Base-by-base conservation (phyloP, 495 filamentous ascomycete genomes). In the Podospora pseudopauciseta region DNA sequence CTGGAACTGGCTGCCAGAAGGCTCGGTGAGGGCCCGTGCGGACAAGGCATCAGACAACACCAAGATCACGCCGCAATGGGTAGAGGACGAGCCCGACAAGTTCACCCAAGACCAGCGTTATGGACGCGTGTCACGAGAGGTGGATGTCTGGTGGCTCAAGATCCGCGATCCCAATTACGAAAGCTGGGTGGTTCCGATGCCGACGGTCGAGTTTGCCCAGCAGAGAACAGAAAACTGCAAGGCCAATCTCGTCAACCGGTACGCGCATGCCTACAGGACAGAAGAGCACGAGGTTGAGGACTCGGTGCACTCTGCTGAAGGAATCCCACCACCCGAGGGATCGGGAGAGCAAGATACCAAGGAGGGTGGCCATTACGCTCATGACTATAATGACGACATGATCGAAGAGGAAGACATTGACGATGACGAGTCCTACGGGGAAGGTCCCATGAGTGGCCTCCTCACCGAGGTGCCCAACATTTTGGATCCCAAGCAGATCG, bases 401-500 rank as follows among this genome's bases (percentile, higher is more conserved):
- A 73, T 76, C 26, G 89, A 91, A 20, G 91, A 92, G 56, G 89
- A 92, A 63, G 90, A 93, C 56, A 87, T 90, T 23, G 90, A 92
- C 26, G 93, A 96, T 65, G 91, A 94, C 71, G 90, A 91, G 61
- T 88, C 88, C 3, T 90, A 92, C 68, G 89, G 89, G 23, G 93
- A 93, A 65, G 92, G 92, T 26, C 92, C 91, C 57, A 90, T 96
- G 77, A 90, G 90, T 32, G 94, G 94, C 34, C 81, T 97, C 4
- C 78, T 97, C 54, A 97, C 93, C 4, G 94, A 97, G 76, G 91
- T 97, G 30, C 94, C 94, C n/a, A 89, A 97, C 66, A 93, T 97
- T 19, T 83, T 97, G 18, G 93, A 93, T 30, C 93, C 94, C 0
- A 91, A 90, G 58, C 94, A 97, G 78, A 97, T 97, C 60, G 93